Base-by-base conservation (phyloP, 441 rosid species). In the Gossypium laxum region DNA sequence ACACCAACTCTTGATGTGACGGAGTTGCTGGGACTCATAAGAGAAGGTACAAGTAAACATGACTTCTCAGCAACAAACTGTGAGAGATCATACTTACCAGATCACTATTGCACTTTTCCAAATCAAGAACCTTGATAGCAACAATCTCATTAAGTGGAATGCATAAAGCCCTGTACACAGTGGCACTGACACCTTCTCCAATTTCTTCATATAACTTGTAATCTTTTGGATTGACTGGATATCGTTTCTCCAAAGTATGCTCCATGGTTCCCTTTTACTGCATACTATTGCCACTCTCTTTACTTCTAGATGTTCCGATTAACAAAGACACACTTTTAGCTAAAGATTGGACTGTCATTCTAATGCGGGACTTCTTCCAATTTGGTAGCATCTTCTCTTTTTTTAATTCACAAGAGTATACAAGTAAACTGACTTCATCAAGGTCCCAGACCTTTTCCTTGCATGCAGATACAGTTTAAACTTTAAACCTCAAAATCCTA, bases 181-280 rank as follows among this genome's bases (percentile, higher is more conserved):
- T 84, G 47, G 99, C 97, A 55, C 97, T 92, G 79, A 92, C 97
- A 75, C 99, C 99, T 84, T 94, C 99, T 63, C 98, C 98, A 80
- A 94, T 89, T 78, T 90, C 98, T 85, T 94, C 98, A 67, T 79
- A 85, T 72, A 89, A 80, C 78, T 78, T 88, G 77, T 94, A 94
- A 78, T 94, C 96, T 73, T 83, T 85, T 51, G 96, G 93, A 81
- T 68, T 69, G 68, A 87, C 78, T 76, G 99, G 99, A 79, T 75
- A 90, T 71, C 79, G 87, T 81, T 88, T 94, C 78, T 87, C 91
- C 22, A 80, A 78, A 69, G 60, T 75, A 56, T 76, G 75, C 66
- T 83, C 90, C 97, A 90, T 91, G 56, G 65, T 80, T 78, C 63
- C 71, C 64, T 63, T 75, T 81, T 74, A 84, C 43, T 84, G 66